phyloP scores from a whole-genome alignment of 371 early-diverging fungal genomes.

The Mucor velutinosus region DNA sequence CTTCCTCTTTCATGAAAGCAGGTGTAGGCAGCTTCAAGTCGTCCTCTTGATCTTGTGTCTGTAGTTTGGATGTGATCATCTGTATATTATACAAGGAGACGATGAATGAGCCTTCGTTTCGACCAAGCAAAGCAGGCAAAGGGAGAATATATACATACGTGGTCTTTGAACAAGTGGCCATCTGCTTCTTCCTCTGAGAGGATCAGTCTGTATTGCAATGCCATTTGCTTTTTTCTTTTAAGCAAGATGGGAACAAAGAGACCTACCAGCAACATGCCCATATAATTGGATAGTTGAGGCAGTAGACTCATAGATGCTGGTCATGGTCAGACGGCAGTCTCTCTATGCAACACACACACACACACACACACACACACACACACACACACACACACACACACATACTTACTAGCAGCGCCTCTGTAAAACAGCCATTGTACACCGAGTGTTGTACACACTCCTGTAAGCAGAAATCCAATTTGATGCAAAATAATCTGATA shows the following conservation, averaged over 20 bases:
- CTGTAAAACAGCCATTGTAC: slow-evolving; percentile 65
- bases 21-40: neutral
- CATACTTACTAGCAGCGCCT: slow-evolving; percentile 61
- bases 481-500: slow-evolving; percentile 47
- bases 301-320: slow-evolving; percentile 54
- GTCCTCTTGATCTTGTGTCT: neutral
- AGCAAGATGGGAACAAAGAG: slow-evolving; percentile 45
- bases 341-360: neutral
- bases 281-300: slow-evolving; percentile 52
- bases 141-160: neutral
- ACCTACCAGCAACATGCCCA: slow-evolving; percentile 61
- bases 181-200: slow-evolving; percentile 3
- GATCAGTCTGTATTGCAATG: slow-evolving; percentile 4
- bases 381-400: too few relatives aligned
- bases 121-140: neutral
- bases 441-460: slow-evolving; percentile 59
- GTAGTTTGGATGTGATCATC: neutral
- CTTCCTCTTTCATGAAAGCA: slow-evolving; percentile 16
- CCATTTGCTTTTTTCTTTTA: slow-evolving; percentile 10
- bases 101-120: neutral
- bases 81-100: neutral
- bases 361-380: too few relatives aligned
- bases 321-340: too few relatives aligned
- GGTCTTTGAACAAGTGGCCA: neutral
- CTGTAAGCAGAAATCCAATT: slow-evolving; percentile 54